Conservation (phyloP, 2,329 filamentous ascomycete genomes). For the Bertia moriformis region DNA sequence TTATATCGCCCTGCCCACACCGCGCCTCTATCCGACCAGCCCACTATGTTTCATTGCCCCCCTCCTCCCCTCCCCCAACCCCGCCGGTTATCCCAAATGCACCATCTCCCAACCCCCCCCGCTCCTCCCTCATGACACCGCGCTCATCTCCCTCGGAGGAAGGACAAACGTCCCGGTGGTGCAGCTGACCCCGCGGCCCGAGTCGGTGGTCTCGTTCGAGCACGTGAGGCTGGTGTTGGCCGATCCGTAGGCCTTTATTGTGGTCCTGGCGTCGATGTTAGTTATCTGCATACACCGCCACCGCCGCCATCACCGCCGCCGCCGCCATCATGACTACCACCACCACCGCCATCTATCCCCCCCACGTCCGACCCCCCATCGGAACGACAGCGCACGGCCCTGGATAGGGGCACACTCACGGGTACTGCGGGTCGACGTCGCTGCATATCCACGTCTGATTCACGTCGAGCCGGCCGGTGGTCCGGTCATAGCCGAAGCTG, state of each 20-base stretch:
- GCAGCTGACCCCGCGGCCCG: slow-evolving; percentile 16
- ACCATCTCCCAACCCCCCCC: too few species aligned
- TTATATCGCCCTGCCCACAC: too few species aligned
- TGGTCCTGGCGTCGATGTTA: slow-evolving; percentile 9
- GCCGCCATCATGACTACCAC: too few species aligned
- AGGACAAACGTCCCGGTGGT: slow-evolving; percentile 12
- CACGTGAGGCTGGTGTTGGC: slow-evolving; percentile 18
- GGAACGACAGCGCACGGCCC: neutral
- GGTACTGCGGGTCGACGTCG: slow-evolving; percentile 19
- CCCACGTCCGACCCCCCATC: neutral
- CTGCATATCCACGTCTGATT: slow-evolving; percentile 34
- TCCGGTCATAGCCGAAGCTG: slow-evolving; percentile 25
- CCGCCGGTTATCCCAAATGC: too few species aligned
- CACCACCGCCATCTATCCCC: neutral
- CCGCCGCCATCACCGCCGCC: neutral
- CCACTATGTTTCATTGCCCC: too few species aligned
- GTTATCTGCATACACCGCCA: slow-evolving; percentile 3
- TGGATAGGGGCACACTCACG: slow-evolving; percentile 12
- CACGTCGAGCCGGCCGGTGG: slow-evolving; percentile 19
- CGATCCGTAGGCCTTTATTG: slow-evolving; percentile 15
- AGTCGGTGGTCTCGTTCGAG: slow-evolving; percentile 19
- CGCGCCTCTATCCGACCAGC: too few species aligned
- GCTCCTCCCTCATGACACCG: slow-evolving; percentile 14
- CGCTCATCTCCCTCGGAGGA: slow-evolving; percentile 16
- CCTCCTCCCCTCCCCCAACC: too few species aligned